Evolutionary conservation across 2,329 filamentous ascomycete genomes (phyloP).

Genomic region (Aspergillus niger): DNA sequence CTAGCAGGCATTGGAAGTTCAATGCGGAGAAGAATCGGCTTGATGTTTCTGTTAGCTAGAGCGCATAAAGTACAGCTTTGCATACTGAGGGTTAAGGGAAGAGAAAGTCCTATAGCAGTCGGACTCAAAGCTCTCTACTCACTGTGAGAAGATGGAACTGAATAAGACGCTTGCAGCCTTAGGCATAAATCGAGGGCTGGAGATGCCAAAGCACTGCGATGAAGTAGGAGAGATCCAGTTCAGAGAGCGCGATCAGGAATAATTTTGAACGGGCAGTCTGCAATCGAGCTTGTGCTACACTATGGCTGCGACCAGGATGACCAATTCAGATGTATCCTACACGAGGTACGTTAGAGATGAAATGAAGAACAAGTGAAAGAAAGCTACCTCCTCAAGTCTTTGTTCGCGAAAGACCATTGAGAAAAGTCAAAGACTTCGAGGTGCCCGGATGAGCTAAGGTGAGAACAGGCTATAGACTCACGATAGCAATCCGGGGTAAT

Average conservation of each 20-base stretch:
- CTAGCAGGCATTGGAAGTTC: conserved; percentile 29
- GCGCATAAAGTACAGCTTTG: neutral
- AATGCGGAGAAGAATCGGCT: neutral
- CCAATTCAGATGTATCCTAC: neutral
- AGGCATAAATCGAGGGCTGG: neutral
- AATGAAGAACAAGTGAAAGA: neutral
- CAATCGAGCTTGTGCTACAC: neutral
- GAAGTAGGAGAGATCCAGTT: neutral
- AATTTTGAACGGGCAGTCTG: neutral
- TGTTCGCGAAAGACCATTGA: neutral
- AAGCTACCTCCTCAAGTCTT: neutral
- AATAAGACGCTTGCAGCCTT: neutral
- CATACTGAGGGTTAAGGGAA: neutral
- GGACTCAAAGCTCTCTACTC: neutral
- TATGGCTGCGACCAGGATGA: neutral
- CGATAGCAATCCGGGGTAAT: neutral
- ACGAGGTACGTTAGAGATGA: neutral
- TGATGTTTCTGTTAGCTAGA: neutral
- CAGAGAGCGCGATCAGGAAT: neutral
- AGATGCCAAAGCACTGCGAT: neutral
- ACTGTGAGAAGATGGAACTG: neutral
- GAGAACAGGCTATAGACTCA: neutral
- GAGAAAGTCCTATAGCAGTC: neutral
- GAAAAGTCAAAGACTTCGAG: neutral
- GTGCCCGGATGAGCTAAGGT: neutral